Percentiles rank a stretch among this genome's conserved stretches.
These are phyloP conservation scores for Phylloporus sp. DNA, from an alignment of 768 basidiomycete genomes.

Conservation along the genomic window DNA sequence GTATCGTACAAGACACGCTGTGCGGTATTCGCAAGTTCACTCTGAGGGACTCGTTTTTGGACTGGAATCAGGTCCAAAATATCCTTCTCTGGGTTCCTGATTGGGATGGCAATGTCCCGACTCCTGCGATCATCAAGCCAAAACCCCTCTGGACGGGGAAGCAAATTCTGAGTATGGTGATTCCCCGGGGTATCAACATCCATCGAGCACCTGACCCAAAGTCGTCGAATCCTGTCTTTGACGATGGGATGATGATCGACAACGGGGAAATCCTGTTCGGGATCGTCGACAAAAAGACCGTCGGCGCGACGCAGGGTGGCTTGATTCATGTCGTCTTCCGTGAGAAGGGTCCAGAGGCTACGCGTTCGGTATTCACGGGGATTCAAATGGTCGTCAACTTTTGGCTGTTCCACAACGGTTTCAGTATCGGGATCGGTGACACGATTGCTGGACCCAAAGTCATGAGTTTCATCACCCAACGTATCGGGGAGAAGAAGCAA, in stretches of 20 bases:
- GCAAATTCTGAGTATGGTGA: constrained; percentile 86
- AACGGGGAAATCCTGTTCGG: constrained; percentile 95
- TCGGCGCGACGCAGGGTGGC: constrained; percentile 91
- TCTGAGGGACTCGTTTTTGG: constrained; percentile 89
- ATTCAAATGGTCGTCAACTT: constrained; percentile 95
- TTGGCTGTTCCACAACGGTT: constrained; percentile 98
- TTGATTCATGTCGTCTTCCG: constrained; percentile 95
- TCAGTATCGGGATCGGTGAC: constrained; percentile 98
- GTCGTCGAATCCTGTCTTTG: constrained; percentile 75
- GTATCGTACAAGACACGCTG: constrained; percentile 97
- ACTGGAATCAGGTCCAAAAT: constrained; percentile 95
- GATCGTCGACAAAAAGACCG: constrained; percentile 98
- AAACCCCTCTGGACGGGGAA: constrained; percentile 98
- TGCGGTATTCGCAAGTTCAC: constrained; percentile 98
- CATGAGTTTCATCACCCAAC: constrained; percentile 80
- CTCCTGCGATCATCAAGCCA: constrained; percentile 92
- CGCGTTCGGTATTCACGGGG: constrained; percentile 86
- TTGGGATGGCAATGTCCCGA: constrained; percentile 92
- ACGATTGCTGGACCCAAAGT: constrained; percentile 90
- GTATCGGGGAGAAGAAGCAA: constrained; percentile 75
- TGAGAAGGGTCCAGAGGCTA: constrained; percentile 92
- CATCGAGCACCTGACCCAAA: constrained; percentile 75
- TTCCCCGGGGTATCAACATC: constrained; percentile 95
- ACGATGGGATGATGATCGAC: constrained; percentile 94
- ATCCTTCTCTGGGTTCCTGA: constrained; percentile 97